phyloP scores from a whole-genome alignment of 768 basidiomycete species.

The Hypsizygus marmoreus region DNA sequence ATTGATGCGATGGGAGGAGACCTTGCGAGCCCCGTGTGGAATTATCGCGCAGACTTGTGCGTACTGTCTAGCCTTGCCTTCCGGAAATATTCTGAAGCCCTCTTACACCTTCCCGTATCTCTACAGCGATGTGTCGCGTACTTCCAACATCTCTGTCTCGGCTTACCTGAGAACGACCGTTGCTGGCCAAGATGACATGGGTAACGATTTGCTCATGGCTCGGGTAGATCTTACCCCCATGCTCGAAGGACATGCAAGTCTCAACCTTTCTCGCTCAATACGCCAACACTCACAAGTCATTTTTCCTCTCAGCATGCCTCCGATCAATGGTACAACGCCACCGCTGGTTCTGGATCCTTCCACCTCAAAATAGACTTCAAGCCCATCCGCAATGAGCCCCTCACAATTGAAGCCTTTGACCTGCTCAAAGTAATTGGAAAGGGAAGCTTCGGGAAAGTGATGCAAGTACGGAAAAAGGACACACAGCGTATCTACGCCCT shows the following conservation, averaged over 20 bases:
- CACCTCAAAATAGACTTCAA: conserved; percentile 96
- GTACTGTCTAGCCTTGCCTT: no score
- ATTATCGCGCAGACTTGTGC: conserved; percentile 94
- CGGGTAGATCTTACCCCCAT: conserved; percentile 86
- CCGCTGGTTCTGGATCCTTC: conserved; percentile 86
- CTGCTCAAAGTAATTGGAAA: conserved; percentile 98
- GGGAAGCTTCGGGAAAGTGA: conserved; percentile 97
- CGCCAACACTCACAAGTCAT: conserved; percentile 14
- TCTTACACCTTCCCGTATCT: conserved; percentile 4
- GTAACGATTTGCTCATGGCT: conserved; percentile 94
- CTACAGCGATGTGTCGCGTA: conserved; percentile 89
- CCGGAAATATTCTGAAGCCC: no score
- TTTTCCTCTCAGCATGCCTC: conserved; percentile 59
- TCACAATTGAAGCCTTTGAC: conserved; percentile 97
- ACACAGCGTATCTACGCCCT: conserved; percentile 97
- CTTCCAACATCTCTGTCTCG: conserved; percentile 88
- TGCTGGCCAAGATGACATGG: conserved; percentile 89
- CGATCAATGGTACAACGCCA: conserved; percentile 89
- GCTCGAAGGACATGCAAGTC: conserved; percentile 72
- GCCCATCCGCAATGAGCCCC: conserved; percentile 76
- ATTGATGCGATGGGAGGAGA: conserved; percentile 98
- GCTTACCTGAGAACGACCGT: conserved; percentile 87
- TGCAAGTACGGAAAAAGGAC: conserved; percentile 99
- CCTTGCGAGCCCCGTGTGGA: conserved; percentile 87
- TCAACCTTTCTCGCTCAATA: conserved; percentile 3